phyloP scores from a whole-genome alignment of 768 basidiomycete genomes.

The Peribolospora kevripleyi region DNA sequence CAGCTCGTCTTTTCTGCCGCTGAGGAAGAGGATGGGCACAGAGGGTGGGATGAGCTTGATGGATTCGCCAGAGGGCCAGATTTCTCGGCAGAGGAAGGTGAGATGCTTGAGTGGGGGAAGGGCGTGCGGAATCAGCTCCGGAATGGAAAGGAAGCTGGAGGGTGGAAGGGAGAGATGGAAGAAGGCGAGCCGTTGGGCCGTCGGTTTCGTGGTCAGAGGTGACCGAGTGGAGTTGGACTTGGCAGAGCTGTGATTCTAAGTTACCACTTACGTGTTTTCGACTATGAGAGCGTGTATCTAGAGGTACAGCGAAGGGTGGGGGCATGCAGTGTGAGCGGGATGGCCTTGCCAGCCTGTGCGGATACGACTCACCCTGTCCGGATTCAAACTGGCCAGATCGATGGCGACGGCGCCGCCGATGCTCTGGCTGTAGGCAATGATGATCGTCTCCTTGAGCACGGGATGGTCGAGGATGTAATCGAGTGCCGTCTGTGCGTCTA shows the following conservation, averaged over 20 bases:
- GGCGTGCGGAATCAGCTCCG: constrained; percentile 51
- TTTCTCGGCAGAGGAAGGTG: constrained; percentile 59
- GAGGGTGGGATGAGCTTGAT: constrained; percentile 23
- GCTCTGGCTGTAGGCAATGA: constrained; percentile 59
- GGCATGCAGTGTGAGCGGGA: not conserved
- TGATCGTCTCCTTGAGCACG: constrained; percentile 35
- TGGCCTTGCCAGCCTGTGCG: too few species aligned
- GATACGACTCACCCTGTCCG: constrained; percentile 29
- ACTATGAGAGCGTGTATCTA: constrained; percentile 58
- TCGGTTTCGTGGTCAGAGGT: not conserved
- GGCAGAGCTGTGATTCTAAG: constrained; percentile 29
- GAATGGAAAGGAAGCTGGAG: not conserved
- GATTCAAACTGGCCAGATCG: constrained; percentile 57
- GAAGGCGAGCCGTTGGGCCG: not conserved
- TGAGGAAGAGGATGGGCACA: constrained; percentile 54
- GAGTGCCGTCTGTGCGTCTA: constrained; percentile 45
- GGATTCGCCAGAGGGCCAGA: constrained; percentile 57
- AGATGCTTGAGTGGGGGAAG: constrained; percentile 49
- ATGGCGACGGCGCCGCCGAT: constrained; percentile 86
- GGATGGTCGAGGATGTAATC: constrained; percentile 48
- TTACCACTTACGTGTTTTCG: constrained; percentile 64
- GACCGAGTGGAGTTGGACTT: not conserved
- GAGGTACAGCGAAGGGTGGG: not conserved
- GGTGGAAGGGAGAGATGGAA: not conserved
- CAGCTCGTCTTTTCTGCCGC: constrained; percentile 44